Base-by-base conservation (phyloP, 2,329 filamentous ascomycete genomes). In the Ascochyta fabae region DNA sequence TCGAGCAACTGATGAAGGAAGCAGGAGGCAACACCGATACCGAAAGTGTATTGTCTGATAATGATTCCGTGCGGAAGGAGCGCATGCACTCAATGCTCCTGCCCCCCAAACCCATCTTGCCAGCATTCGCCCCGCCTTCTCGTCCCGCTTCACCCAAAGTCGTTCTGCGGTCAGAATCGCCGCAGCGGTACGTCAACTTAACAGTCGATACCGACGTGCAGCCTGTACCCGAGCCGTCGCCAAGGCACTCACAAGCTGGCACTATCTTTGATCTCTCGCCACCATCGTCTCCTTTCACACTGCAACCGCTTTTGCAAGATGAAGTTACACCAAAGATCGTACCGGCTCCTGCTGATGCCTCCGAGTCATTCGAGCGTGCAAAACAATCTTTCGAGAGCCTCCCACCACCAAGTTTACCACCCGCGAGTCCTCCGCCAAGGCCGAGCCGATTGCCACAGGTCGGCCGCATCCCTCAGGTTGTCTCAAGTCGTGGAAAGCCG, bases 381-480 rank as follows among this genome's bases (percentile, higher is more conserved):
- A 22, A 43, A 5, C 36, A 35, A 38, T 16, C 33, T 8, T 2
- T 43, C 4, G 48, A 64, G 16, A 40, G 38, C n/a, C 40, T 65
- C 13, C 55, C 75, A 2, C 66, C 68, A 44, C 72, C 60, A 52
- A 60, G 59, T 5, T 61, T 64, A 19, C 64, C 66, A 6, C 64
- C 73, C n/a, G 40, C 59, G 9, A 66, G 58, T 42, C 68, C 70
- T 19, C 67, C 75, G 19, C 75, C 76, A 34, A 78, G 77, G 9
- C 85, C 85, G 9, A 90, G 86, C 69, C 84, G 92, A 52, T 79
- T 96, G 16, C 86, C 88, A 26, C 91, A 94, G 64, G 87, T 96
- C 42, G 93, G 92, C 8, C 86, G 93, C 15, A 96, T 96, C 47
- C 93, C 93, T 8, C 87, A 87, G 66, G 91, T 96, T 4, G 81